Percentiles rank a stretch among this genome's conserved stretches.
Evolutionary conservation across 176 grass and related monocot genomes (phyloP).

Genomic region (Carex littledalei): DNA sequence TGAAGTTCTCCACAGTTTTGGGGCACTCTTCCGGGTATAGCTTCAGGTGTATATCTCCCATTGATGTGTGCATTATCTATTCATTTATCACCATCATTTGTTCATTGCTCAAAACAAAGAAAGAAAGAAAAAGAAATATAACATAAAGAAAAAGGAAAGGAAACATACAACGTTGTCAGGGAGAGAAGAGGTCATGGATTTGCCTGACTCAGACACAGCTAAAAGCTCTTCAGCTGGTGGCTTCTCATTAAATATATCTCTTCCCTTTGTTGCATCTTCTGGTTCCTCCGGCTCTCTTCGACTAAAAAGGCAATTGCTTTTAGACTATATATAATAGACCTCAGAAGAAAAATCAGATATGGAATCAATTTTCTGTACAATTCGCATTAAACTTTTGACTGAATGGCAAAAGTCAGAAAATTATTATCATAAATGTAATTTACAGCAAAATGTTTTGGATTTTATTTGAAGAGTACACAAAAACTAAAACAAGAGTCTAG

Average conservation of each 20-base stretch:
- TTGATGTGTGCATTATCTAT: slow-evolving; percentile 86
- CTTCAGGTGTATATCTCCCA: slow-evolving; percentile 91
- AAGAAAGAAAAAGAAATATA: slow-evolving; percentile 9
- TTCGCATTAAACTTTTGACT: not conserved
- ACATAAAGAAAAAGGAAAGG: not conserved
- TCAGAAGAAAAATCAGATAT: slow-evolving; percentile 5
- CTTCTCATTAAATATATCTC: slow-evolving; percentile 99
- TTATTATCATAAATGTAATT: not conserved
- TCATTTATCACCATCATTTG: slow-evolving; percentile 9
- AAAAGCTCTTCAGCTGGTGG: slow-evolving; percentile 96
- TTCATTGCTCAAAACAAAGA: not conserved
- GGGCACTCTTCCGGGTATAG: slow-evolving; percentile 98
- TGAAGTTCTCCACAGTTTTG: slow-evolving; percentile 99
- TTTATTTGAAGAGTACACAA: not conserved
- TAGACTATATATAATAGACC: slow-evolving; percentile 16
- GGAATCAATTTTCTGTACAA: not conserved
- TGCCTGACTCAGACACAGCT: slow-evolving; percentile 83
- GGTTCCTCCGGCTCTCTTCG: slow-evolving; percentile 93
- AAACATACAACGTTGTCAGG: slow-evolving; percentile 81
- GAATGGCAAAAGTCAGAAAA: not conserved
- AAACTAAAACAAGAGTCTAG: not conserved
- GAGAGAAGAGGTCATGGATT: slow-evolving; percentile 70
- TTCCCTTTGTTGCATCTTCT: slow-evolving; percentile 96
- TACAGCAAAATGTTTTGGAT: not conserved
- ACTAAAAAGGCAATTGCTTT: slow-evolving; percentile 35